Conservation (phyloP, 176 grass and related monocot species). For the Bonia amplexicaulis region DNA sequence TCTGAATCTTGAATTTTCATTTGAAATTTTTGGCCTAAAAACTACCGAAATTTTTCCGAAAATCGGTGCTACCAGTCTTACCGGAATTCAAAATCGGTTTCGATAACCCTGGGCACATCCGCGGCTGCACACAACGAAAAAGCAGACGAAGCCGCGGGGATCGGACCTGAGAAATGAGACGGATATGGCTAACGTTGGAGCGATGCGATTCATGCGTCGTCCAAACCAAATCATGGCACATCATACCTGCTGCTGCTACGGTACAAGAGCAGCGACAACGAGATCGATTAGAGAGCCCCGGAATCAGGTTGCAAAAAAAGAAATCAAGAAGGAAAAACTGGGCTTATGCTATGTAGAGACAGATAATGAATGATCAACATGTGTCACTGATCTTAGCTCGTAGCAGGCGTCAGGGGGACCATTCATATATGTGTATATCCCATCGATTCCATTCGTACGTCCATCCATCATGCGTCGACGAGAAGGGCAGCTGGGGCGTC, state of each 20-base stretch:
- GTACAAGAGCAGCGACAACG: too few species aligned
- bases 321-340: not conserved
- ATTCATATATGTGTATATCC: not conserved
- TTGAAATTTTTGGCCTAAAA: too few species aligned
- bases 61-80: too few species aligned
- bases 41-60: too few species aligned
- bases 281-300: not conserved
- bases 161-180: too few species aligned
- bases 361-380: not conserved
- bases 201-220: not conserved
- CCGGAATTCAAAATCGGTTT: too few species aligned
- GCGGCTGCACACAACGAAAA: too few species aligned
- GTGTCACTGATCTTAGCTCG: not conserved
- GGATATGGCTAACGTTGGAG: too few species aligned
- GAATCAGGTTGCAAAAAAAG: not conserved
- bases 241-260: not conserved
- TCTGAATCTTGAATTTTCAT: too few species aligned
- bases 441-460: not conserved
- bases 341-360: not conserved
- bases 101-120: too few species aligned
- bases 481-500: constrained; percentile 12
- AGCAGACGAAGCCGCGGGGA: too few species aligned
- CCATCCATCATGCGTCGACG: not conserved
- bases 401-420: not conserved
- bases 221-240: not conserved